A percentile compares a stretch with the other conserved stretches of the same genome.
Conservation (phyloP, 2,329 filamentous ascomycete species). For the Ophiocordyceps sinensis region DNA sequence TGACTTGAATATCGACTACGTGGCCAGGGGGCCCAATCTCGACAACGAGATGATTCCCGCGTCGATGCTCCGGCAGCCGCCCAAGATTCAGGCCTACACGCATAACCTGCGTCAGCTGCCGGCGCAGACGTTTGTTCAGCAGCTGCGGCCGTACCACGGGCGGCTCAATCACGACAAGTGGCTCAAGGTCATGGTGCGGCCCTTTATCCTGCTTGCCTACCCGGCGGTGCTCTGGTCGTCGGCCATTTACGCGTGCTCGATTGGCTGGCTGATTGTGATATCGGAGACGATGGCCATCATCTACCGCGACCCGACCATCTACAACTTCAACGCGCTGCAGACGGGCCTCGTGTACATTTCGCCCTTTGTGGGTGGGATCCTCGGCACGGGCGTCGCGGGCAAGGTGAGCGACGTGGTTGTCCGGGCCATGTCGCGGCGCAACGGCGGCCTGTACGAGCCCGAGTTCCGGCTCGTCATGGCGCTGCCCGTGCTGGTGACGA, state of each 20-base stretch:
- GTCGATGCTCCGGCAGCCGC: slow-evolving; percentile 17
- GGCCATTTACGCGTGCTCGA: slow-evolving; percentile 69
- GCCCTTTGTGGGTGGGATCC: slow-evolving; percentile 74
- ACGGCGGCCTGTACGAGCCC: slow-evolving; percentile 89
- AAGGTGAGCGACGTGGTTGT: slow-evolving; percentile 79
- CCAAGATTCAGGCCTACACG: slow-evolving; percentile 45
- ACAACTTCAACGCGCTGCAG: slow-evolving; percentile 69
- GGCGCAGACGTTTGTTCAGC: slow-evolving; percentile 55
- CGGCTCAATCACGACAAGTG: slow-evolving; percentile 66
- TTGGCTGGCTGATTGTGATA: slow-evolving; percentile 92
- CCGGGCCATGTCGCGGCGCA: slow-evolving; percentile 63
- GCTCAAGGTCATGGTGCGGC: slow-evolving; percentile 62
- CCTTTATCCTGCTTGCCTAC: slow-evolving; percentile 77
- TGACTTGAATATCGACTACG: slow-evolving; percentile 9
- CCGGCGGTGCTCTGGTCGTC: slow-evolving; percentile 83
- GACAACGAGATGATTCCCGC: slow-evolving; percentile 28
- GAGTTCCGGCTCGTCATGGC: slow-evolving; percentile 89
- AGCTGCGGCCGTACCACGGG: slow-evolving; percentile 65
- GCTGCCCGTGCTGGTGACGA: slow-evolving; percentile 61
- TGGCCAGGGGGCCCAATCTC: slow-evolving; percentile 15
- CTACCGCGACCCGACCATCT: slow-evolving; percentile 53
- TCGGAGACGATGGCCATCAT: slow-evolving; percentile 77
- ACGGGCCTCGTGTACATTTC: slow-evolving; percentile 81
- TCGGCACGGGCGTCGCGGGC: slow-evolving; percentile 86
- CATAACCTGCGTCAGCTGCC: slow-evolving; percentile 52